Conservation (phyloP, 805 yeast species). For the Naumovozyma baii region DNA sequence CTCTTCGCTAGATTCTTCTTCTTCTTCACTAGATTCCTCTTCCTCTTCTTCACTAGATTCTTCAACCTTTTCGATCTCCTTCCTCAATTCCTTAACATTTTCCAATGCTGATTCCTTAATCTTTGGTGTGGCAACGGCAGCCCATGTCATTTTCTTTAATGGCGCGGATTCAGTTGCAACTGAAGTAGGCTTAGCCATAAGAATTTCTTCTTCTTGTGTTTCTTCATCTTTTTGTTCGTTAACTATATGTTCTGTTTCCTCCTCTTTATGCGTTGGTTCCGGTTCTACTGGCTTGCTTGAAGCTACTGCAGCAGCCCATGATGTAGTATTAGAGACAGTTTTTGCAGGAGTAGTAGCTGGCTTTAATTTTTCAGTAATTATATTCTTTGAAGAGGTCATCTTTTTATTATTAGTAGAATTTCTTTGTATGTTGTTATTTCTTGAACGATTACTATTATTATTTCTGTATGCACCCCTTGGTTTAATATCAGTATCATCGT, state of each 20-base stretch:
- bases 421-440: constrained; percentile 4
- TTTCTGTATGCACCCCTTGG: constrained; percentile 5
- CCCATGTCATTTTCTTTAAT: constrained; percentile 46
- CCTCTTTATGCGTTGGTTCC: constrained; percentile 1
- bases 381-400: constrained; percentile 10
- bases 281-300: constrained; percentile 5
- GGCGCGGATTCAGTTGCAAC: constrained; percentile 5
- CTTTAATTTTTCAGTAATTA: constrained; percentile 18
- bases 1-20: constrained; percentile 3
- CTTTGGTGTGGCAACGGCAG: constrained; percentile 56
- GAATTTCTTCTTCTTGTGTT: constrained; percentile 2
- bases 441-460: constrained; percentile 11
- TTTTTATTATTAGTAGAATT: constrained; percentile 8
- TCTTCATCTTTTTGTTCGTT: constrained; percentile 5
- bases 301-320: constrained; percentile 33
- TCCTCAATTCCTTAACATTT: constrained; percentile 28
- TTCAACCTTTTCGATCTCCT: constrained; percentile 22
- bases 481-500: constrained; percentile 2
- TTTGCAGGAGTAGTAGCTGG: constrained; percentile 23
- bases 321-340: constrained; percentile 18
- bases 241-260: constrained; percentile 4
- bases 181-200: constrained; percentile 5
- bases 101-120: constrained; percentile 22
- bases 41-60: constrained; percentile 14
- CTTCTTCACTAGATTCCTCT: constrained; percentile 3